A percentile compares a stretch with the other conserved stretches of the same genome.
Conservation (phyloP, 306 rosid species). For the Glycine latifolia region DNA sequence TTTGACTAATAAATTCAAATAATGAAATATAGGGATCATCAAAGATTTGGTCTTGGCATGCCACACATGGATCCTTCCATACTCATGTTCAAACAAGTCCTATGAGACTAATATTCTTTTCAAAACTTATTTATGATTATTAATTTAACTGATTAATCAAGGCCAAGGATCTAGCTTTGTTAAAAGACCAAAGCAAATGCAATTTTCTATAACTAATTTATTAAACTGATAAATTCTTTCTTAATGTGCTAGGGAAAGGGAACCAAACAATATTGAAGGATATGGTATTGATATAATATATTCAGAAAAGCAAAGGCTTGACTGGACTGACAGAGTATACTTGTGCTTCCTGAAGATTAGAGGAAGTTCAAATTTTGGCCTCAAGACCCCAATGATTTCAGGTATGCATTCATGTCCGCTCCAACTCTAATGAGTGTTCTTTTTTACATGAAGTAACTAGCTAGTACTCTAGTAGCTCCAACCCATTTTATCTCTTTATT, state of each 20-base stretch:
- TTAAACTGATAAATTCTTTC: too few species aligned
- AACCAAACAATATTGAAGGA: constrained; percentile 53
- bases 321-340: constrained; percentile 76
- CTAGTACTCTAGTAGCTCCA: too few species aligned
- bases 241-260: too few species aligned
- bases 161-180: neutral
- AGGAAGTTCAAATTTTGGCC: constrained; percentile 71
- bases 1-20: neutral
- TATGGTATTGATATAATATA: constrained; percentile 60
- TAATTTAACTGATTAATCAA: too few species aligned
- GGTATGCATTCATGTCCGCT: constrained; percentile 47
- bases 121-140: neutral
- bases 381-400: constrained; percentile 55
- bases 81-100: constrained; percentile 33
- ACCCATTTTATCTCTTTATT: too few species aligned
- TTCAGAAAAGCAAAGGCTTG: constrained; percentile 62
- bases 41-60: constrained; percentile 17
- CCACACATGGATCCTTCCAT: neutral
- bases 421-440: too few species aligned
- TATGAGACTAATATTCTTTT: neutral
- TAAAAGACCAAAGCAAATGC: too few species aligned
- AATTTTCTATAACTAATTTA: too few species aligned
- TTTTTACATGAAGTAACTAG: too few species aligned
- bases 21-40: constrained; percentile 15
- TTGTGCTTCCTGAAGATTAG: constrained; percentile 62